Evolutionary conservation across 176 grass and related monocot genomes (phyloP), one percentile per base, ranked within the genome.

Genomic region (Zea luxurians): DNA sequence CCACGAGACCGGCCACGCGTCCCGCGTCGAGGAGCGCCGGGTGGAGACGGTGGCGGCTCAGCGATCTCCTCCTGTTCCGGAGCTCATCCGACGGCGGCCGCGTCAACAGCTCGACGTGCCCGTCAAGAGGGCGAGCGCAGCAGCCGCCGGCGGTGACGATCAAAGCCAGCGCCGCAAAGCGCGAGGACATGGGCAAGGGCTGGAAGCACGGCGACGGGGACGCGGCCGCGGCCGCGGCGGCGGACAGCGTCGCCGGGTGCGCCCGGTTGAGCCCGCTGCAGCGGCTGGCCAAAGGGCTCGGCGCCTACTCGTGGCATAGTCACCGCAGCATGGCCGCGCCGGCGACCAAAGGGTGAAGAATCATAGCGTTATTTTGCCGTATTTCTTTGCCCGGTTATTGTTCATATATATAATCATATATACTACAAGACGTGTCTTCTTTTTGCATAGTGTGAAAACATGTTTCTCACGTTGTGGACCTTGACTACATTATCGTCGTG

Each of bases 201-300:
- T 75, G 47, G 38, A 80, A 80, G 76, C 86, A 84, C 70, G 81
- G 53, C 47, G 74, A 80, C 44, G 80, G 74, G 70, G 63, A 57
- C 81, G 55, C 75, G 36, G 70, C 68, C 81, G 55, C 75, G 36
- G 70, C 68, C 52, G 82, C 76, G 81, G 55, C 81, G 27, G 27
- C 27, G 27, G 27, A 27, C 27, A 27, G 27, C 27, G 27, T 27
- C 27, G 27, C 27, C 27, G 27, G 27, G 27, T 27, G 27, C 27
- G 27, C 27, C 27, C 27, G 27, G 27, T 27, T 27, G 27, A 27
- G 27, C 27, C 27, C 27, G 27, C 27, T 27, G 27, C 27, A 27
- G 27, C 27, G 27, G 27, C 27, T 27, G 27, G 27, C 27, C 27
- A 27, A 27, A 27, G 27, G 27, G 27, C 27, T 27, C 27, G 27